Base-by-base conservation (phyloP, 352 stramenopile species). In the Phytophthora ramorum region DNA sequence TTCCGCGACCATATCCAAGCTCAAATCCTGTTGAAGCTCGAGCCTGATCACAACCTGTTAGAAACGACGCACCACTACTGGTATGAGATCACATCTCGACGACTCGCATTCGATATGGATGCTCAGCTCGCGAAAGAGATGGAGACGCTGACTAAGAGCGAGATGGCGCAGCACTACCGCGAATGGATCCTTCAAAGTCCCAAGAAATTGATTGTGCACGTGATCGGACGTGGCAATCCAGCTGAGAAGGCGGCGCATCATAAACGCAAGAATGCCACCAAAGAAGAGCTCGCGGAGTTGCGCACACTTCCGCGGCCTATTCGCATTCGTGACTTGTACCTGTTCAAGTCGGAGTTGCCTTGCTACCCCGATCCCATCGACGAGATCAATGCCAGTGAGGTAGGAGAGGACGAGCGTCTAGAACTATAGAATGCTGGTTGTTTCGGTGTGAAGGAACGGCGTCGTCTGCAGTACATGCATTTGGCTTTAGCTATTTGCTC, bases 1-100 rank as follows among this genome's bases (percentile, higher is more conserved):
- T 96, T 96, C 53, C 66, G 84, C n/a, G 86, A 94, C 58, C 87
- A 96, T 43, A 71, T 95, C 12, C 67, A 90, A 48, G 83, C 88
- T 4, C 83, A 93, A 58, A 90, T 95, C 24, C 66, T 94, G 22
- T 80, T 92, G 53, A 93, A 92, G 47, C 75, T 87, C 22, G 86
- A 94, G 57, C 86, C 85, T 6, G 88, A 96, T 63, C 82, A 93
- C 71, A 94, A 85, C 40, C 58, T 96, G n/a, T 50, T 89, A 38
- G 88, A 92, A 53, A 85, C 79, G 30, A 91, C 84, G 19, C 78
- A 93, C 16, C 78, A 84, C 3, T 91, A 83, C 46, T 96, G 88
- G 88, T 89, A 90, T 45, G 88, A 96, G 60, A 89, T 96, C 56
- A 80, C 81, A 16, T 89, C 81, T 0, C 71, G 78, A 34, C 86